These are phyloP conservation scores for Lentinula edodes DNA, from an alignment of 768 basidiomycete genomes.

Conservation along the genomic window DNA sequence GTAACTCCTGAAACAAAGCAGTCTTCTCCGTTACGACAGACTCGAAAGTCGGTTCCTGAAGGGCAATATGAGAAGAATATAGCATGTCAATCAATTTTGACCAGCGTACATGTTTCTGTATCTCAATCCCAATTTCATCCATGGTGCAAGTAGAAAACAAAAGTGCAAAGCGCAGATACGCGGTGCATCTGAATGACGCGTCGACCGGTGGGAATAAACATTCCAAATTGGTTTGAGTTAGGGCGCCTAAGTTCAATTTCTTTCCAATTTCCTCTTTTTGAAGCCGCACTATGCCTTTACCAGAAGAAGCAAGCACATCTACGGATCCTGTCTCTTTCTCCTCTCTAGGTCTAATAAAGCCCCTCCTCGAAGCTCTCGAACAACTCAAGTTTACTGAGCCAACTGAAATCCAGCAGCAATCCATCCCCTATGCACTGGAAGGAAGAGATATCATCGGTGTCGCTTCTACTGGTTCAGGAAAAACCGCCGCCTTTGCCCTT, in stretches of 20 bases:
- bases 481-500: slow-evolving; percentile 95
- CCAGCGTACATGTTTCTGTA: slow-evolving; percentile 62
- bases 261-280: neutral
- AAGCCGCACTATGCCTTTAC: slow-evolving; percentile 44
- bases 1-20: slow-evolving; percentile 79
- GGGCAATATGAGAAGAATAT: neutral
- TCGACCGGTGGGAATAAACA: slow-evolving; percentile 6
- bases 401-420: slow-evolving; percentile 85
- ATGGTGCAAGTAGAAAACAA: slow-evolving; percentile 35
- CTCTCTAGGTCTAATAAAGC: slow-evolving; percentile 83
- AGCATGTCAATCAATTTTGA: neutral
- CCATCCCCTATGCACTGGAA: slow-evolving; percentile 81
- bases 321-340: slow-evolving; percentile 55
- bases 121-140: slow-evolving; percentile 88
- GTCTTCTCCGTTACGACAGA: slow-evolving; percentile 86
- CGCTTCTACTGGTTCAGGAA: slow-evolving; percentile 96
- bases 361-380: slow-evolving; percentile 80
- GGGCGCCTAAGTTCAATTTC: neutral
- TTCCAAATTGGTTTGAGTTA: neutral
- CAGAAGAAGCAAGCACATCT: slow-evolving; percentile 56
- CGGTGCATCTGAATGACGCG: neutral
- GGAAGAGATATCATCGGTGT: slow-evolving; percentile 97
- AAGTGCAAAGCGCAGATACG: neutral
- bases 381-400: slow-evolving; percentile 84
- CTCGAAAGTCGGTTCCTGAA: slow-evolving; percentile 86